Percentiles rank a stretch among this genome's conserved stretches.
Conservation (phyloP, 2,329 filamentous ascomycete species). For the Fusarium mangiferae region DNA sequence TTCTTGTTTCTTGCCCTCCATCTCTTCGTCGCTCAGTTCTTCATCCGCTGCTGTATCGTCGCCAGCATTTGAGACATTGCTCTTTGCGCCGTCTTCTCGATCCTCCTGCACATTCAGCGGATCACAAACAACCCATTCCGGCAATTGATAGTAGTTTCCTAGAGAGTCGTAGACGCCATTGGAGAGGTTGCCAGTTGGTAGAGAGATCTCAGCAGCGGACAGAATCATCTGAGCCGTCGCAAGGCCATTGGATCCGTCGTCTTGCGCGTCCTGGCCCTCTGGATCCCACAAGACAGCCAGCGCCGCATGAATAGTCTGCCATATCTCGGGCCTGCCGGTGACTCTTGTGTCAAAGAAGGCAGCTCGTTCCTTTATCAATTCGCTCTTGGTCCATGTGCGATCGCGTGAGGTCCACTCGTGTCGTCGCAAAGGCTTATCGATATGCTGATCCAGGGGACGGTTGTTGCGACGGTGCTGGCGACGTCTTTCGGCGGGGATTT, state of each 20-base stretch:
- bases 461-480: slow-evolving; percentile 48
- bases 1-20: slow-evolving; percentile 59
- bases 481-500: slow-evolving; percentile 42
- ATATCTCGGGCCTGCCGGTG: slow-evolving; percentile 79
- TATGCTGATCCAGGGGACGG: slow-evolving; percentile 68
- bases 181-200: slow-evolving; percentile 77
- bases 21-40: slow-evolving; percentile 52
- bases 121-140: slow-evolving; percentile 75
- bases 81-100: slow-evolving; percentile 39
- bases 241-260: slow-evolving; percentile 56
- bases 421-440: slow-evolving; percentile 74
- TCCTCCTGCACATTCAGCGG: slow-evolving; percentile 65
- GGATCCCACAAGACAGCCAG: slow-evolving; percentile 74
- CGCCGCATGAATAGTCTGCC: slow-evolving; percentile 77
- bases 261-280: slow-evolving; percentile 51
- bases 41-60: slow-evolving; percentile 55
- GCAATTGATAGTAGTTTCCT: slow-evolving; percentile 76
- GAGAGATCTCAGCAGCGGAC: slow-evolving; percentile 78
- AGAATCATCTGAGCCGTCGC: slow-evolving; percentile 83
- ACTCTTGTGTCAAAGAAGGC: slow-evolving; percentile 94
- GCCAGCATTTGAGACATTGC: slow-evolving; percentile 50
- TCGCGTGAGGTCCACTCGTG: slow-evolving; percentile 73
- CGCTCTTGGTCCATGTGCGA: slow-evolving; percentile 74
- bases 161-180: slow-evolving; percentile 78
- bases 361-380: slow-evolving; percentile 75